phyloP scores from a whole-genome alignment of 768 basidiomycete genomes.

The Termitomyces bulborhizus region DNA sequence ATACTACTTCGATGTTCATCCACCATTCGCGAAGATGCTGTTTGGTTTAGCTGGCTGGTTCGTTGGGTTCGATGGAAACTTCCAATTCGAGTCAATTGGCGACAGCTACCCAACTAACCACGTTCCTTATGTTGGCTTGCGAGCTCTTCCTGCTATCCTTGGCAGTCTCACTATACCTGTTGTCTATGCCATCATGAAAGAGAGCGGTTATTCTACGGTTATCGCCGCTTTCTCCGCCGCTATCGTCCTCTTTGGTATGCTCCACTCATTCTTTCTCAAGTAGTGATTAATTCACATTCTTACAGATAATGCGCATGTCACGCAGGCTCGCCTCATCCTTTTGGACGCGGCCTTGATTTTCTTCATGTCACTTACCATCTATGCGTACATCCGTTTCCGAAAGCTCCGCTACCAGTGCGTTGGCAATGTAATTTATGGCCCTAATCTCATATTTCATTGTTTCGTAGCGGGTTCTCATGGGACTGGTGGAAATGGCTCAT shows the following conservation, averaged over 20 bases:
- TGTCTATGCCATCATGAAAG: conserved; percentile 96
- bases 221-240: conserved; percentile 87
- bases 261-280: background rate
- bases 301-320: conserved; percentile 90
- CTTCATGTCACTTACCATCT: conserved; percentile 92
- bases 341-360: conserved; percentile 92
- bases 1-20: conserved; percentile 99
- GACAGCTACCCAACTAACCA: conserved; percentile 83
- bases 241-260: conserved; percentile 83
- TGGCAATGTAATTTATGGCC: background rate
- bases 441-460: background rate
- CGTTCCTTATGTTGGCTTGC: conserved; percentile 92
- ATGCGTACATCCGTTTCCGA: conserved; percentile 89
- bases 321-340: conserved; percentile 94
- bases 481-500: conserved; percentile 96
- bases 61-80: conserved; percentile 92
- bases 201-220: conserved; percentile 90
- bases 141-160: conserved; percentile 86
- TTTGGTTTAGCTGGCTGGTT: conserved; percentile 95
- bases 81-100: conserved; percentile 92
- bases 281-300: background rate
- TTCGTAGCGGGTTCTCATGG: conserved; percentile 69
- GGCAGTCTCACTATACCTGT: conserved; percentile 87
- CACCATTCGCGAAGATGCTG: conserved; percentile 92
- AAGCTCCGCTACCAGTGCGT: conserved; percentile 85